Evolutionary conservation across 805 yeast species (phyloP), one percentile per base, ranked within the genome.

Genomic region (Starmerella stellata): DNA sequence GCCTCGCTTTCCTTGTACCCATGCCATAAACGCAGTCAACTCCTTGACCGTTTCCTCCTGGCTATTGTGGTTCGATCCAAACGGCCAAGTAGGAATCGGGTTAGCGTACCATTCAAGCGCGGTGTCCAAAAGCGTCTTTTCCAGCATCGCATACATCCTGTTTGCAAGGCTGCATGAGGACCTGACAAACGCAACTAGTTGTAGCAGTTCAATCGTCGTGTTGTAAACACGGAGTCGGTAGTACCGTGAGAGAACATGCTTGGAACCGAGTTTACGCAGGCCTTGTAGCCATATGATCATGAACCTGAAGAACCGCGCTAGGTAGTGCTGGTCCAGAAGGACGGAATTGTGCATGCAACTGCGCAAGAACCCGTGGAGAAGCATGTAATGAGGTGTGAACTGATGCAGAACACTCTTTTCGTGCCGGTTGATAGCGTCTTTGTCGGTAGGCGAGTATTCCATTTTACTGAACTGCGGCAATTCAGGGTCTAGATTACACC

Each of bases 381-480:
- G 64, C 41, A 68, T 66, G 30, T 70, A 56, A 54, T 90, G 95
- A 0, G 92, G 79, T 38, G 74, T 72, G 40, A 71, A 58, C 4
- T 64, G 55, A 37, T 64, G 60, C 4, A 68, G 63, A 1, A 75
- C 72, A 2, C 54, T 46, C 2, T 58, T 55, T 0, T 81, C 73
- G 25, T 62, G 58, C 43, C 68, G 70, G 38, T 69, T 69, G 5
- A 75, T 65, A 5, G 63, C 65, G 34, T 63, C 62, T 47, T 72
- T 75, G 57, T 78, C 75, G 34, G 92, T 74, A 9, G 98, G 95
- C 1, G 83, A 61, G 50, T 90, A 90, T 45, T 80, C 90, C 98
- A 90, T 90, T 37, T 64, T 66, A 45, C 70, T 60, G 55, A 64
- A 75, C 39, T 75, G 79, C 19, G 87, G 75, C 39, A 65, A 61